Evolutionary conservation across 2,329 filamentous ascomycete species (phyloP).

Genomic region (Pseudocercospora vitis): DNA sequence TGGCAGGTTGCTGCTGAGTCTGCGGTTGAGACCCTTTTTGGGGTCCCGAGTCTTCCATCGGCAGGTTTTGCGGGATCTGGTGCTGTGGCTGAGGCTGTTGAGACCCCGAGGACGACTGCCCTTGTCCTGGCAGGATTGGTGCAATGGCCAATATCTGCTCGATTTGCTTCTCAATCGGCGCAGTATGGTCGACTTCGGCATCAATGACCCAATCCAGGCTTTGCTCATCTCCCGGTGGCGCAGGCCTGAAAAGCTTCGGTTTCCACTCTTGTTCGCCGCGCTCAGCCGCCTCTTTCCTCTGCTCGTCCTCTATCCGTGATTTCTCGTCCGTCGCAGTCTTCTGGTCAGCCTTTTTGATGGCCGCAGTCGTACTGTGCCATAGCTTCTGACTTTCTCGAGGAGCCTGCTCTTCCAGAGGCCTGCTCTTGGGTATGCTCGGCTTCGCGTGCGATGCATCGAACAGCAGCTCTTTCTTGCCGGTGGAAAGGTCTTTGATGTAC

Average conservation of each 20-base stretch:
- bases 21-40: slow-evolving; percentile 17
- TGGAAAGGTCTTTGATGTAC: slow-evolving; percentile 81
- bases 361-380: slow-evolving; percentile 78
- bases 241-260: slow-evolving; percentile 77
- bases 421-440: slow-evolving; percentile 69
- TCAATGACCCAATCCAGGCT: slow-evolving; percentile 95
- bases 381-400: slow-evolving; percentile 86
- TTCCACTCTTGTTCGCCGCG: slow-evolving; percentile 82
- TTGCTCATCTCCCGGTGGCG: slow-evolving; percentile 65
- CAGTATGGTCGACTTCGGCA: slow-evolving; percentile 68
- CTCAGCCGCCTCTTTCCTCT: slow-evolving; percentile 82
- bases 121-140: slow-evolving; percentile 77
- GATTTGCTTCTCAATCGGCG: slow-evolving; percentile 64
- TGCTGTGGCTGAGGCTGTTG: slow-evolving; percentile 11
- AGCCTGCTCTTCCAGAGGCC: slow-evolving; percentile 81
- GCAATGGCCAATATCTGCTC: slow-evolving; percentile 85
- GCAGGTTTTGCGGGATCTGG: slow-evolving; percentile 6
- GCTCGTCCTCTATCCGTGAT: slow-evolving; percentile 89
- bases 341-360: slow-evolving; percentile 82
- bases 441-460: slow-evolving; percentile 82
- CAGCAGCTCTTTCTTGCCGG: slow-evolving; percentile 81
- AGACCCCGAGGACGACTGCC: neutral
- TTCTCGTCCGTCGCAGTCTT: slow-evolving; percentile 91
- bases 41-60: neutral
- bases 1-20: slow-evolving; percentile 23